Conservation (phyloP, 2,329 filamentous ascomycete species). For the Alternaria sp. region DNA sequence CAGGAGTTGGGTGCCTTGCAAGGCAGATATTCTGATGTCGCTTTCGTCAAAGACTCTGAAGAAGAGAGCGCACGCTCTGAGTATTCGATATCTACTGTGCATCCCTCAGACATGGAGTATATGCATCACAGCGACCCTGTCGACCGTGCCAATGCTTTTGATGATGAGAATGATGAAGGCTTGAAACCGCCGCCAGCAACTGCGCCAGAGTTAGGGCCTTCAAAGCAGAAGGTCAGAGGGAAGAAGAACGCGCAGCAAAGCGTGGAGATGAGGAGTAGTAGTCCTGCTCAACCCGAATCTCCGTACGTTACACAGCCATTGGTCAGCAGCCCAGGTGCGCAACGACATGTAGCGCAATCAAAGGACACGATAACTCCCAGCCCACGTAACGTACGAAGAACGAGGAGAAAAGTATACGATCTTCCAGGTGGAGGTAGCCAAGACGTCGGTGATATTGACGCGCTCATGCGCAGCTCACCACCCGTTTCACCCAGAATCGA, state of each 20-base stretch:
- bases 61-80: slow-evolving; percentile 40
- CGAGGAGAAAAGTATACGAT: slow-evolving; percentile 19
- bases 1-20: slow-evolving; percentile 33
- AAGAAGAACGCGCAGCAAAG: slow-evolving; percentile 4
- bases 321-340: slow-evolving; percentile 11
- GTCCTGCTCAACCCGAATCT: slow-evolving; percentile 5
- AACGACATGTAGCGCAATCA: slow-evolving; percentile 9
- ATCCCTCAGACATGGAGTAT: slow-evolving; percentile 23
- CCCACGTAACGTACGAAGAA: slow-evolving; percentile 20
- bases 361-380: slow-evolving; percentile 10
- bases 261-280: slow-evolving; percentile 1
- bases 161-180: not conserved
- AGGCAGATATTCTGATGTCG: slow-evolving; percentile 31
- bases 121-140: slow-evolving; percentile 19
- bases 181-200: slow-evolving; percentile 10
- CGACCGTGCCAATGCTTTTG: not conserved
- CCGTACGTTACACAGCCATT: slow-evolving; percentile 1
- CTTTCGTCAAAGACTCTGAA: slow-evolving; percentile 41
- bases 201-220: slow-evolving; percentile 7
- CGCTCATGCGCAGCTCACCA: slow-evolving; percentile 18
- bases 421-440: slow-evolving; percentile 16
- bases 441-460: slow-evolving; percentile 3
- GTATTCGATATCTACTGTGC: slow-evolving; percentile 34
- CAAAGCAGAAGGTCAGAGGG: not conserved
- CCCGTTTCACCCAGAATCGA: slow-evolving; percentile 5